Evolutionary conservation across 306 rosid species (phyloP), one percentile per base, ranked within the genome.

Genomic region (Vicia faba): DNA sequence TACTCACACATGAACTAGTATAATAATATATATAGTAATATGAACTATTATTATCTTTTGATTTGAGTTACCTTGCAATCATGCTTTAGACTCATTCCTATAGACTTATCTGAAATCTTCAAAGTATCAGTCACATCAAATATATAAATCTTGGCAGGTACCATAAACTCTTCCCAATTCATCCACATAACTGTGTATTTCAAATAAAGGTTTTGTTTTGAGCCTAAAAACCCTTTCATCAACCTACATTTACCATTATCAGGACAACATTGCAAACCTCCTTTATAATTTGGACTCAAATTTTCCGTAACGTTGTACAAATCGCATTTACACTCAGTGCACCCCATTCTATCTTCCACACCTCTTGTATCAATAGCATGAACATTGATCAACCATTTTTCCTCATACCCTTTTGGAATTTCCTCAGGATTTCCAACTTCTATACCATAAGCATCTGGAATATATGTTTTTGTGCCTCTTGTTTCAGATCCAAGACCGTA

Each of bases 281-380:
- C 97, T 41, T 0, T 25, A 51, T 91, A 91, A 36, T 68, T 70
- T 0, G 84, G 74, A 33, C 23, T 69, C 84, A 91, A 64, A 20
- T 3, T 18, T 72, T 0, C 85, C 87, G 87, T 81, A 13, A 86
- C 69, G 28, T 88, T 83, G 77, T 88, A 91, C 10, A 88, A 79
- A 64, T 83, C 75, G 66, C 97, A 88, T 35, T 72, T 64, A 54
- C 96, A 91, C 73, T 91, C 96, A 20, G 19, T 61, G 49, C 97
- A 91, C 23, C 96, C 93, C 68, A 81, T 0, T 28, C 56, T 73
- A 39, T 88, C 86, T 62, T 66, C 84, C 0, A 73, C 87, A 0
- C 93, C 97, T 9, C 96, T 57, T 7, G 97, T 91, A 58, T 91
- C 97, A 49, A 91, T 88, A 0, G 83, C 96, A 60, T 91, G 97